These are phyloP conservation scores for Ogataea degrootiae DNA, from an alignment of 805 yeast species.

Conservation along the genomic window DNA sequence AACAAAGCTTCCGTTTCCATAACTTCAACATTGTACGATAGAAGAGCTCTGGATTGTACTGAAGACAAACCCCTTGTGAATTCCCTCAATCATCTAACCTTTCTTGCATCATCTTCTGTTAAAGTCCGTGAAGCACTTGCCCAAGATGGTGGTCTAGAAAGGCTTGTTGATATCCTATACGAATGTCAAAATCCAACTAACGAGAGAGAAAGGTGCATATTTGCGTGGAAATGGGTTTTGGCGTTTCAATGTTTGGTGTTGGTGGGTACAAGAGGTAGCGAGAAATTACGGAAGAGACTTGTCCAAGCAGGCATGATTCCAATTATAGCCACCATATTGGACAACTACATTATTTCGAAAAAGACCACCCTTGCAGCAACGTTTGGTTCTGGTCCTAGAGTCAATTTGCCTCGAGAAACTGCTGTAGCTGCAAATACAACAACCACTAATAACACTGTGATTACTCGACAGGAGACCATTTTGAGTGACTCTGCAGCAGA, in stretches of 20 bases:
- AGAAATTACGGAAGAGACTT: conserved; percentile 74
- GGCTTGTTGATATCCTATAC: conserved; percentile 78
- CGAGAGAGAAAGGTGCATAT: conserved; percentile 43
- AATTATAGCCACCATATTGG: conserved; percentile 84
- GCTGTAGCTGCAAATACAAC: conserved; percentile 5
- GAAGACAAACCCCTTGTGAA: conserved; percentile 86
- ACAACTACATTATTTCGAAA: conserved; percentile 58
- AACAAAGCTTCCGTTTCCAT: conserved; percentile 93
- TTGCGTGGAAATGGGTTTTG: conserved; percentile 96
- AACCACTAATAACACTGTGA: conserved; percentile 3
- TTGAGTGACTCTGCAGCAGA: too few species aligned
- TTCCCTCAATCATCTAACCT: conserved; percentile 85
- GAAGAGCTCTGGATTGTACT: conserved; percentile 89
- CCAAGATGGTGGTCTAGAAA: conserved; percentile 86
- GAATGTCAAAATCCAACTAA: conserved; percentile 53
- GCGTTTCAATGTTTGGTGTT: conserved; percentile 90
- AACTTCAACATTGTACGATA: conserved; percentile 82
- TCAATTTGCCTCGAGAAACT: conserved; percentile 3
- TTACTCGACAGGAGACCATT: neutral
- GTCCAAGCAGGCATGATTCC: conserved; percentile 92
- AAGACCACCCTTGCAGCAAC: conserved; percentile 20
- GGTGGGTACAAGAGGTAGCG: conserved; percentile 91
- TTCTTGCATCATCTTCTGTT: conserved; percentile 77
- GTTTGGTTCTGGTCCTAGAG: conserved; percentile 5
- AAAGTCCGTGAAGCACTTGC: conserved; percentile 89